Evolutionary conservation across 192 early-diverging fungal species (phyloP).

Genomic region (Coemansia sp.): DNA sequence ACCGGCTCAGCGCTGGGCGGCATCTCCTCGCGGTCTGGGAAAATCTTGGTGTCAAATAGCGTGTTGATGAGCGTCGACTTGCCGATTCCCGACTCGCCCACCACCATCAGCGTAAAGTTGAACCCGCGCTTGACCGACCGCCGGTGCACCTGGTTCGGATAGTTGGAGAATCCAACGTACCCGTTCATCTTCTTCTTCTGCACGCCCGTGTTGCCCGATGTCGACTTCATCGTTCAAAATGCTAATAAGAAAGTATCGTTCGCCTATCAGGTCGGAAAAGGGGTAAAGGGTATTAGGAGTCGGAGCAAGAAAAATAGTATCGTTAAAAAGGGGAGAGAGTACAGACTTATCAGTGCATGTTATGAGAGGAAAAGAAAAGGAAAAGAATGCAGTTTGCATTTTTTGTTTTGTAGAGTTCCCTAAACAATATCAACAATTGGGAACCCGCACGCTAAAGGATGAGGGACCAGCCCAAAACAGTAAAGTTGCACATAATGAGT

Average conservation of each 20-base stretch:
- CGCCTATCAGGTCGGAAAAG: too few species aligned
- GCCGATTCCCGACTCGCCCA: constrained; percentile 93
- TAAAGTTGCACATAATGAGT: constrained; percentile 4
- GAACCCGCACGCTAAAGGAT: constrained; percentile 4
- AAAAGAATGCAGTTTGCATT: constrained; percentile 4
- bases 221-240: constrained; percentile 38
- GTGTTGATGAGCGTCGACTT: constrained; percentile 99
- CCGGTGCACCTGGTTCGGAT: constrained; percentile 92
- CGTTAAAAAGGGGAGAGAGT: constrained; percentile 8
- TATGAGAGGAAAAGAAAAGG: constrained; percentile 5
- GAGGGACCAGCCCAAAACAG: constrained; percentile 9
- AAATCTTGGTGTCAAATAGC: constrained; percentile 85
- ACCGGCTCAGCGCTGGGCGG: constrained; percentile 64
- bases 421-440: constrained; percentile 9
- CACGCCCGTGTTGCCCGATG: constrained; percentile 39
- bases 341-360: background rate
- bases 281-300: background rate
- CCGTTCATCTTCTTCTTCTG: constrained; percentile 68
- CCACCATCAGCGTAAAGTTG: constrained; percentile 95
- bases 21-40: constrained; percentile 76
- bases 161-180: constrained; percentile 93
- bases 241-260: background rate
- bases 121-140: constrained; percentile 94
- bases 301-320: constrained; percentile 7
- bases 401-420: constrained; percentile 6